Evolutionary conservation across 257 asterid species (phyloP).

Genomic region (Henckelia pumila): DNA sequence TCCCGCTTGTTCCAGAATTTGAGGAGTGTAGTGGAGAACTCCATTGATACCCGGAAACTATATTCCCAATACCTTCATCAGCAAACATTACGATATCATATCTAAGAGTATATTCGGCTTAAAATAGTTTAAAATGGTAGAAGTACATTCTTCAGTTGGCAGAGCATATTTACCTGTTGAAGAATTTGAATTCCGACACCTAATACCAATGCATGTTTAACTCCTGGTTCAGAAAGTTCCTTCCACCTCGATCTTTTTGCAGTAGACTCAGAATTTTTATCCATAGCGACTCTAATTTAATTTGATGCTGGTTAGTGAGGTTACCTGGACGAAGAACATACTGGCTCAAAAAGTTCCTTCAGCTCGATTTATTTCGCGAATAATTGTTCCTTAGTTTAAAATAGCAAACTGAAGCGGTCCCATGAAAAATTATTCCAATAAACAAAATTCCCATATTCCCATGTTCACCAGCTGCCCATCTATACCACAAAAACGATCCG

Average conservation of each 20-base stretch:
- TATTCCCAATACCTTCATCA: constrained; percentile 7
- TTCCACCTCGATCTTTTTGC: constrained; percentile 57
- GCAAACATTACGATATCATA: neutral
- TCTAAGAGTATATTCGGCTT: neutral
- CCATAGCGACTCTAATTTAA: constrained; percentile 49
- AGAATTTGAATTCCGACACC: constrained; percentile 92
- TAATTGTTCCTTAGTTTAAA: neutral
- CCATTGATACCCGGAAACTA: constrained; percentile 97
- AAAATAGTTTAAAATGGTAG: too few relatives aligned
- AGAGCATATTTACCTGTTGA: constrained; percentile 69
- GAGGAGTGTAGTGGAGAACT: constrained; percentile 95
- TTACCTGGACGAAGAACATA: constrained; percentile 68
- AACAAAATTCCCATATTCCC: neutral
- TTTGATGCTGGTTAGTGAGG: constrained; percentile 40
- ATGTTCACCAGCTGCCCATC: neutral
- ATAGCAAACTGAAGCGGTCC: neutral
- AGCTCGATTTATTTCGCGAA: too few relatives aligned
- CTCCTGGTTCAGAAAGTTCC: constrained; percentile 91
- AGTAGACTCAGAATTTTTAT: constrained; percentile 40
- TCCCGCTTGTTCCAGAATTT: constrained; percentile 97
- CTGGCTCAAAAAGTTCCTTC: too few relatives aligned
- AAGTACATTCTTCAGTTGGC: neutral
- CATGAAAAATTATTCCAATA: neutral
- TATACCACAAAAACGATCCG: neutral
- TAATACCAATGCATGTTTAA: constrained; percentile 83